Evolutionary conservation across 805 yeast genomes (phyloP), one percentile per base, ranked within the genome.

Genomic region (Limtongozyma cylindracea): DNA sequence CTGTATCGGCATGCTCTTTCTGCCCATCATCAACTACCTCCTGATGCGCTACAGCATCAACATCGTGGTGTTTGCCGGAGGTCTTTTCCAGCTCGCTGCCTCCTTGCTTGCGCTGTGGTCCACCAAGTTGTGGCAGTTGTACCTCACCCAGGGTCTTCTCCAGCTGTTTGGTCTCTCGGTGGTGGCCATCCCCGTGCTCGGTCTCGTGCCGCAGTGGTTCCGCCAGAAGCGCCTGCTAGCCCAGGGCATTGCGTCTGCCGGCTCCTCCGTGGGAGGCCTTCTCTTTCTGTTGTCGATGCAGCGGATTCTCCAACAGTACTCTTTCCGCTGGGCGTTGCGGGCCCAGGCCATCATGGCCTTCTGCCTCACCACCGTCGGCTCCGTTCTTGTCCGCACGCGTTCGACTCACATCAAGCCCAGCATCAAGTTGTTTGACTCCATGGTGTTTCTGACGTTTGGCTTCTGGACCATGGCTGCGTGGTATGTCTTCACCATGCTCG

Each of bases 201-300:
- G 64, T 2, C 40, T 70, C 9, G 33, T 72, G 13, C 78, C 80
- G 0, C 74, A 64, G 24, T 72, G 74, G 71, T 73, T 73, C 37
- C 40, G 60, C 20, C 66, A 60, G 29, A 65, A 46, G 26, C 49
- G 82, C 30, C 67, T 67, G 1, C 39, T 57, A 15, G 64, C 64
- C 3, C 37, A 50, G 32, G 68, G 66, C 3, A 41, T 61, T 10
- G 37, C 47, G 3, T 52, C 51, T 6, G 33, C 55, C 2, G 69
- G 69, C 2, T 43, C 62, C 5, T 59, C 62, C 10, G 25, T 55
- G 2, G 69, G 67, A 4, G 68, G 68, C n/a, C 36, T 60, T 5
- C 39, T 50, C 11, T 57, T 49, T 33, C 49, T 63, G 7, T 43
- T 60, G 28, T 45, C 46, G 19, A 34, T 54, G 21, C 46, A 49